Evolutionary conservation across 768 basidiomycete species (phyloP).

Genomic region (Multifurca ochricompacta): DNA sequence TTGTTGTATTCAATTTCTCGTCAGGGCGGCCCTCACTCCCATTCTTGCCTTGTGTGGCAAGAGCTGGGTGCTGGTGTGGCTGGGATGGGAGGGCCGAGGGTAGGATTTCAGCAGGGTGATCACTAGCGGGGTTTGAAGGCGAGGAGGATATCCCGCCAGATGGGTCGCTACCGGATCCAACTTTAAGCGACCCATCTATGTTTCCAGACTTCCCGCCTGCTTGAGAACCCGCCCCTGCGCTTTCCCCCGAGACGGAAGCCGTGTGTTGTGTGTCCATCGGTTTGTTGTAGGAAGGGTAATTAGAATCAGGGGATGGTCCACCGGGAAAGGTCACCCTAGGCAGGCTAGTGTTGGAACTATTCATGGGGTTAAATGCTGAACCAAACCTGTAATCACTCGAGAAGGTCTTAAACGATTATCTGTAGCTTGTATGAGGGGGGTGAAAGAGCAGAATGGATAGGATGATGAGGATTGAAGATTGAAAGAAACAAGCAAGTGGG

Average conservation of each 20-base stretch:
- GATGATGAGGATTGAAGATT: neutral
- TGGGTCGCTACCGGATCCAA: neutral
- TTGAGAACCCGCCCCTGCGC: neutral
- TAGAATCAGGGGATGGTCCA: conserved; percentile 8
- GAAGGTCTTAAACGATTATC: neutral
- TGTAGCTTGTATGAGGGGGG: neutral
- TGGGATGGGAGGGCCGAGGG: neutral
- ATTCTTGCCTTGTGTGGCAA: neutral
- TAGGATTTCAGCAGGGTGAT: neutral
- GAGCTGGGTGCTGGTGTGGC: neutral
- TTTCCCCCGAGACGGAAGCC: neutral
- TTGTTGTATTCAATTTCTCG: neutral
- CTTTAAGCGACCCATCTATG: neutral
- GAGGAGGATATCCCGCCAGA: neutral
- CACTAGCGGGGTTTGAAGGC: neutral
- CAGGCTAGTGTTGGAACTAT: neutral
- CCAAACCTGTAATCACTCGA: neutral
- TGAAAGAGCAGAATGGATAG: neutral
- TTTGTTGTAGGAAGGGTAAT: neutral
- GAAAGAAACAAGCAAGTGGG: neutral
- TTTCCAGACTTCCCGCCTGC: neutral
- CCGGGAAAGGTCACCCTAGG: neutral
- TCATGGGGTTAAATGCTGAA: neutral
- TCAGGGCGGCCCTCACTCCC: neutral
- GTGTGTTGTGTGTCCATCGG: neutral